Evolutionary conservation across 1,284 basidiomycete species (phyloP), one percentile per base, ranked within the genome.

Genomic region (Microbotryum silenes-acaulis): DNA sequence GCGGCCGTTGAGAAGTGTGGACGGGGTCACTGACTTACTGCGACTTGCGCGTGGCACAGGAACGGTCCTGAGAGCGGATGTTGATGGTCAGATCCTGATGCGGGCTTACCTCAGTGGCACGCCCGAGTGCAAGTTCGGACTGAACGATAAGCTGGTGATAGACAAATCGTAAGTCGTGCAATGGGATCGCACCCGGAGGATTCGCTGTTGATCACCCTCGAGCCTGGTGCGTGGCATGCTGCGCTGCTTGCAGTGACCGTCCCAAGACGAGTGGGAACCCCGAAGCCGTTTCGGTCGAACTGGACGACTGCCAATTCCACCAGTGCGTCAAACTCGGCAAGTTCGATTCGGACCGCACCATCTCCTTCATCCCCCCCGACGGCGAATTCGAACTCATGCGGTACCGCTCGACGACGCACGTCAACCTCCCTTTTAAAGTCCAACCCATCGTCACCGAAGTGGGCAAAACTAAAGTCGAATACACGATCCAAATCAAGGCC

Each of bases 361-460:
- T 98, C 77, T 90, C 87, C 71, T 98, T 98, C 75, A 87, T 98
- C 53, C 96, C 96, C 1, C 96, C 96, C 1, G 96, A 99, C 73
- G 96, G 96, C 48, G 96, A 98, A 75, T 99, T 98, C 73, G 96
- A 98, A 76, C 80, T 99, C 48, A 98, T 99, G 96, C 83, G 85
- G 88, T 99, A 99, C 74, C 89, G 96, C 25, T 87, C 91, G 12
- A 97, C 94, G 0, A 85, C 88, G 20, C 97, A 97, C 74, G 88
- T 98, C 73, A 96, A 97, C 75, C 79, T 98, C 7, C 96, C 96
- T 0, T 81, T 98, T 71, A 83, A 87, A 52, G 80, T 99, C 12
- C 88, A 96, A 60, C 86, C 93, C 0, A 93, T 91, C 14, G 87
- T 98, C 44, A 89, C 87, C 49, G 96, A 98, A 77, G 83, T 94